Conservation (phyloP, 2,329 filamentous ascomycete genomes). For the Seiridium cupressi region DNA sequence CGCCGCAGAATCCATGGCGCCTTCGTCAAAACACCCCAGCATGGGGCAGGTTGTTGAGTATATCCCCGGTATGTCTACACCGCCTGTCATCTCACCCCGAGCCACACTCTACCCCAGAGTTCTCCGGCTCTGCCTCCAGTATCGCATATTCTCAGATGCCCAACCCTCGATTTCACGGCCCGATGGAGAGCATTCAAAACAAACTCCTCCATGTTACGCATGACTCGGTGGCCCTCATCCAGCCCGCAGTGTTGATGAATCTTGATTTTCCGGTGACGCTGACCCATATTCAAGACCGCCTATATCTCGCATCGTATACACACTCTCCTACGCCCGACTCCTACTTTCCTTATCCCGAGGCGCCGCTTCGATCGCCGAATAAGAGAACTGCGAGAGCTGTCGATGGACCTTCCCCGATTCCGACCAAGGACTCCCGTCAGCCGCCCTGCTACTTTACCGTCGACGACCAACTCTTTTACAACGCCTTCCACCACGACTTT, state of each 20-base stretch:
- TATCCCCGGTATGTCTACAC: slow-evolving; percentile 71
- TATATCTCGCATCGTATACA: slow-evolving; percentile 92
- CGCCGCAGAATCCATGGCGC: slow-evolving; percentile 41
- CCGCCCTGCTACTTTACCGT: slow-evolving; percentile 93
- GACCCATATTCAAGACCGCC: slow-evolving; percentile 67
- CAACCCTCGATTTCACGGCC: neutral
- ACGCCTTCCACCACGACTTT: slow-evolving; percentile 98
- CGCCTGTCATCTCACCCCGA: neutral
- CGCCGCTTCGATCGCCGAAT: slow-evolving; percentile 61
- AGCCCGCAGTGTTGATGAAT: slow-evolving; percentile 14
- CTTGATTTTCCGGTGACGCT: slow-evolving; percentile 23
- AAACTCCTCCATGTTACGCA: neutral
- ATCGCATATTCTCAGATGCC: neutral
- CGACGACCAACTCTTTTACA: slow-evolving; percentile 90
- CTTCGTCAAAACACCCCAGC: slow-evolving; percentile 53
- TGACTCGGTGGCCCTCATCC: neutral
- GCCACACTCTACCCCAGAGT: too few species aligned
- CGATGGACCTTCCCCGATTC: slow-evolving; percentile 49
- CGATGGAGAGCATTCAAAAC: neutral
- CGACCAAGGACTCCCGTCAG: slow-evolving; percentile 44
- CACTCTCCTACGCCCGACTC: slow-evolving; percentile 78
- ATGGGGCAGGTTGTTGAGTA: slow-evolving; percentile 93
- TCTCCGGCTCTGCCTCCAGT: too few species aligned
- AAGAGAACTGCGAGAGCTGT: slow-evolving; percentile 71
- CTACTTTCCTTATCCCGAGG: slow-evolving; percentile 75